Percentiles rank a stretch among this genome's conserved stretches.
These are phyloP conservation scores for Pezicula neosporulosa DNA, from an alignment of 2,329 filamentous ascomycete species.

Conservation along the genomic window DNA sequence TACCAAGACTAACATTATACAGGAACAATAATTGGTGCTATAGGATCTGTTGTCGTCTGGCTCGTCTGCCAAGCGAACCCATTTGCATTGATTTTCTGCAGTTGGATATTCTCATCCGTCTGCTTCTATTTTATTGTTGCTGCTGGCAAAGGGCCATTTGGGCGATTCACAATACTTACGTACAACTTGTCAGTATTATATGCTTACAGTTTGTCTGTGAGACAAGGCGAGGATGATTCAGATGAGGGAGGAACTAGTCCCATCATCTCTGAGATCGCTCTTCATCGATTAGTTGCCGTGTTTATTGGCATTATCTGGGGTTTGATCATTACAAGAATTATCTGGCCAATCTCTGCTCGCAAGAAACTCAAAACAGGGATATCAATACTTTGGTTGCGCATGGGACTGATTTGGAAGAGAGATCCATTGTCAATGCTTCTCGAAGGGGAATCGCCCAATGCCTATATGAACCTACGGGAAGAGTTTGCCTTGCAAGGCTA, in stretches of 20 bases:
- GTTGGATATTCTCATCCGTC: conserved; percentile 75
- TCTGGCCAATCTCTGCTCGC: conserved; percentile 92
- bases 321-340: conserved; percentile 79
- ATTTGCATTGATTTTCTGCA: conserved; percentile 72
- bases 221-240: conserved; percentile 77
- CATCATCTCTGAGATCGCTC: conserved; percentile 81
- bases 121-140: conserved; percentile 91
- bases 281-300: conserved; percentile 83
- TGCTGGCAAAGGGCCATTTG: conserved; percentile 80
- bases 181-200: conserved; percentile 96
- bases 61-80: conserved; percentile 70
- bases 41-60: conserved; percentile 76
- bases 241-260: conserved; percentile 85
- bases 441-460: conserved; percentile 49
- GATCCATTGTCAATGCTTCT: conserved; percentile 78
- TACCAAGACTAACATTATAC: not conserved
- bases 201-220: conserved; percentile 82
- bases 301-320: conserved; percentile 75
- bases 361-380: conserved; percentile 86
- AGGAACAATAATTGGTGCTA: conserved; percentile 71
- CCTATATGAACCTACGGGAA: conserved; percentile 85
- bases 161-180: conserved; percentile 88
- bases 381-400: conserved; percentile 86
- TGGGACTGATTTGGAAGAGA: conserved; percentile 94
- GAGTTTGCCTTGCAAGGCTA: conserved; percentile 85